Conservation (phyloP, 305 asterid species). For the Caryopteris hybrid region DNA sequence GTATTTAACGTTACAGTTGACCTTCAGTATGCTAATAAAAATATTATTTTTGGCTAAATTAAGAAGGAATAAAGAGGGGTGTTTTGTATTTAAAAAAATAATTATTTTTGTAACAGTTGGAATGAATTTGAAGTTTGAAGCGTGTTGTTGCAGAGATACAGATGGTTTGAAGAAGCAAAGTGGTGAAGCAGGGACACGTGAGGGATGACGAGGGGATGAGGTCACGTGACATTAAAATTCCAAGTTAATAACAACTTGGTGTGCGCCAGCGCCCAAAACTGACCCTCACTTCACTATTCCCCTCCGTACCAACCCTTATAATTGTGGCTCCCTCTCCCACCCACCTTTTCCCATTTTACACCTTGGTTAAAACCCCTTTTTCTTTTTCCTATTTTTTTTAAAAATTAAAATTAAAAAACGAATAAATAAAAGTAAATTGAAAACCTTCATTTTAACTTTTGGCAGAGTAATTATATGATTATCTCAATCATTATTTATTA, state of each 20-base stretch:
- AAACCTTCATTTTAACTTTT: constrained; percentile 1
- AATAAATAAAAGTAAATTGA: too few species aligned
- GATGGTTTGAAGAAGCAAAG: too few species aligned
- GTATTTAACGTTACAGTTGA: too few species aligned
- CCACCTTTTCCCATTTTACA: constrained; percentile 9
- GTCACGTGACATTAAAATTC: constrained; percentile 36
- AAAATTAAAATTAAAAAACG: too few species aligned
- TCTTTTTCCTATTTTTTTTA: too few species aligned
- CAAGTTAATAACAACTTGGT: constrained; percentile 7
- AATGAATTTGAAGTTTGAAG: too few species aligned
- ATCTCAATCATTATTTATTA: constrained; percentile 17
- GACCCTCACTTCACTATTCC: constrained; percentile 26
- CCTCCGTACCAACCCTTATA: constrained; percentile 20
- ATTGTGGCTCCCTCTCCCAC: not conserved
- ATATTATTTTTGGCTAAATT: too few species aligned
- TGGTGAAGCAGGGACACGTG: constrained; percentile 26
- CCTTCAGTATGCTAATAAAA: too few species aligned
- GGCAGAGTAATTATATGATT: constrained; percentile 5
- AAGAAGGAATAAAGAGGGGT: too few species aligned
- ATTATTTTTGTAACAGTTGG: too few species aligned
- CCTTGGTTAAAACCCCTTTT: not conserved
- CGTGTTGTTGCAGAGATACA: too few species aligned
- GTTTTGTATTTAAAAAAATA: too few species aligned
- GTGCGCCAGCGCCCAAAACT: constrained; percentile 28
- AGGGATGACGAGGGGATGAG: constrained; percentile 32